A percentile compares a stretch with the other conserved stretches of the same genome.
phyloP scores from a whole-genome alignment of 179 eudicot species.

The Silene noctiflora region DNA sequence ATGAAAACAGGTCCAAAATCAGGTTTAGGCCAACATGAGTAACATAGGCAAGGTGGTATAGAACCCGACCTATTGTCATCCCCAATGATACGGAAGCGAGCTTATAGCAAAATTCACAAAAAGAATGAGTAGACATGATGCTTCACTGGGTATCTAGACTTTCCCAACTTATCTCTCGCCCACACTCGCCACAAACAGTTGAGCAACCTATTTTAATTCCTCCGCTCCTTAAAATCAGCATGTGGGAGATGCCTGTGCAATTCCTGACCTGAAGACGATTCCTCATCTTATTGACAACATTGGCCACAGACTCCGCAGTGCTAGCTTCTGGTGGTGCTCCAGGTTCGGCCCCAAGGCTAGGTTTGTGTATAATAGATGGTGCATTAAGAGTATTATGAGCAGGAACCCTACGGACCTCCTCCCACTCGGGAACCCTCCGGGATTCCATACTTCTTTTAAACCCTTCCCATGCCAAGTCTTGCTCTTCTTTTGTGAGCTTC shows the following conservation, averaged over 20 bases:
- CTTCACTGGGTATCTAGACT: slow-evolving; percentile 5
- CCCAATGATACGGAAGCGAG: not conserved
- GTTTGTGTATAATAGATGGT: slow-evolving; percentile 6
- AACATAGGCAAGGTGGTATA: not conserved
- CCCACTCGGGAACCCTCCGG: slow-evolving; percentile 60
- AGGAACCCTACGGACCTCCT: slow-evolving; percentile 64
- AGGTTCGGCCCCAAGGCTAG: slow-evolving; percentile 13
- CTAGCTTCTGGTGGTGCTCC: slow-evolving; percentile 20
- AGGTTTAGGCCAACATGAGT: not conserved
- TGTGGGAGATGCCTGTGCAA: slow-evolving; percentile 69
- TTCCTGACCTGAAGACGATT: slow-evolving; percentile 38
- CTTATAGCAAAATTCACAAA: not conserved
- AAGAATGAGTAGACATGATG: not conserved
- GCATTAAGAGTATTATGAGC: slow-evolving; percentile 12
- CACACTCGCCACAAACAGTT: slow-evolving; percentile 89
- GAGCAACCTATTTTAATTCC: slow-evolving; percentile 60
- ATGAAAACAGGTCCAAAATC: not conserved
- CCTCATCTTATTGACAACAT: slow-evolving; percentile 34
- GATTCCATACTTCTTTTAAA: slow-evolving; percentile 52
- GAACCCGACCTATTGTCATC: not conserved
- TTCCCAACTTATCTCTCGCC: slow-evolving; percentile 62
- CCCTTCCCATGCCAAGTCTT: slow-evolving; percentile 97
- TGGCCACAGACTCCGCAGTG: not conserved
- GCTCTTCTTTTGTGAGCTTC: slow-evolving; percentile 93
- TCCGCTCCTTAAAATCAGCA: slow-evolving; percentile 66